Conservation (phyloP, 208 protist species). For the Trypanosoma grayi region DNA sequence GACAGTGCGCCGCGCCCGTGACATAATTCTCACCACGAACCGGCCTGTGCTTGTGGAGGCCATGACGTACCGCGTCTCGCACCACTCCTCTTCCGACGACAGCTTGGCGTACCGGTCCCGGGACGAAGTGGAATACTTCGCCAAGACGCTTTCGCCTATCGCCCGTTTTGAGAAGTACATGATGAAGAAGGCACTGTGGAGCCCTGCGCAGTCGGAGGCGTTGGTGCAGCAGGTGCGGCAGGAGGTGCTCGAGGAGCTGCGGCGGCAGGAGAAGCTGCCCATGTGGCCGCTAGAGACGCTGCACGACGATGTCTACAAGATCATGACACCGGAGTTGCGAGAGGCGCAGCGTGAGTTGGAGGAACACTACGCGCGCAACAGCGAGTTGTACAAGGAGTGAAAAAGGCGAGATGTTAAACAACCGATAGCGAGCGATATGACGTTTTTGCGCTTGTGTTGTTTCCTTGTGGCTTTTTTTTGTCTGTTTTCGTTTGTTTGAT, state of each 20-base stretch:
- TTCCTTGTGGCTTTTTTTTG: no score
- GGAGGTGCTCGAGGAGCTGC: slow-evolving; percentile 53
- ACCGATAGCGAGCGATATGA: no score
- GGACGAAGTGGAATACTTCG: slow-evolving; percentile 64
- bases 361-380: slow-evolving; percentile 58
- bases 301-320: slow-evolving; percentile 63
- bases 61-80: slow-evolving; percentile 94
- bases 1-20: slow-evolving; percentile 82
- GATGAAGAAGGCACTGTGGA: slow-evolving; percentile 57
- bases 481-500: no score
- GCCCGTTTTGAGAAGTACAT: slow-evolving; percentile 70
- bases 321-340: slow-evolving; percentile 42
- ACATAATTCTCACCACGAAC: slow-evolving; percentile 76
- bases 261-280: slow-evolving; percentile 67
- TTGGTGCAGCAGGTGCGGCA: slow-evolving; percentile 43
- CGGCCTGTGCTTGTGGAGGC: slow-evolving; percentile 95
- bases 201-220: slow-evolving; percentile 35
- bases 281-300: slow-evolving; percentile 50
- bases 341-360: slow-evolving; percentile 45
- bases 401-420: no score
- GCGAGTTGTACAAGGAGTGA: slow-evolving; percentile 36
- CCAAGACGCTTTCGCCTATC: slow-evolving; percentile 55
- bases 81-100: slow-evolving; percentile 97
- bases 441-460: no score
- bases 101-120: slow-evolving; percentile 83